phyloP scores from a whole-genome alignment of 768 basidiomycete species.

The Mycena galopus region DNA sequence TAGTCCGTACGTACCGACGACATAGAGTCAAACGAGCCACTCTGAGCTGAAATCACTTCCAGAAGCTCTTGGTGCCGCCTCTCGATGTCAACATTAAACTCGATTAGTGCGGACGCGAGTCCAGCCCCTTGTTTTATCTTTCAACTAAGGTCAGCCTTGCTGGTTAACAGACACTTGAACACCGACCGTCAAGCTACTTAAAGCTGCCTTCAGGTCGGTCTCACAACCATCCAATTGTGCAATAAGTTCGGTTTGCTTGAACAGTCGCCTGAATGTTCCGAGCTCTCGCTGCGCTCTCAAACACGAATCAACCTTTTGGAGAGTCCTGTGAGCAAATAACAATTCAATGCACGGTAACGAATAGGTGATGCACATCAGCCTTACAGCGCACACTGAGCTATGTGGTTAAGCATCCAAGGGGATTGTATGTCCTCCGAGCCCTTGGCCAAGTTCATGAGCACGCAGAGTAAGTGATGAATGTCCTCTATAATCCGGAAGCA shows the following conservation, averaged over 20 bases:
- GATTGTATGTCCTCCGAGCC: background rate
- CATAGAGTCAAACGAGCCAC: background rate
- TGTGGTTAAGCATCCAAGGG: background rate
- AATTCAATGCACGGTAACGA: background rate
- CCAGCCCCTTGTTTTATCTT: slow-evolving; percentile 5
- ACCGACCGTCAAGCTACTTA: background rate
- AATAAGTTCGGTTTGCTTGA: slow-evolving; percentile 11
- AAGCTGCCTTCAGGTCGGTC: background rate
- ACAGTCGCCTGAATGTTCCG: background rate
- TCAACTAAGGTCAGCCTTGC: no score
- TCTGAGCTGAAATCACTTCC: slow-evolving; percentile 9
- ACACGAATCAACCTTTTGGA: background rate
- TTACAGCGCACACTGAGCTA: background rate
- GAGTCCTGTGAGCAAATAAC: background rate
- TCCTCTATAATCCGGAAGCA: slow-evolving; percentile 3
- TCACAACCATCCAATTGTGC: slow-evolving; percentile 1
- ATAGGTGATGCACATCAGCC: background rate
- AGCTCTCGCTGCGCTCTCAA: slow-evolving; percentile 2
- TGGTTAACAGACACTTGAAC: background rate
- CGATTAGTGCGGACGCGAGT: background rate
- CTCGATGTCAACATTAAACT: background rate
- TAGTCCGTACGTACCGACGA: background rate
- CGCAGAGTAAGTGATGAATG: background rate
- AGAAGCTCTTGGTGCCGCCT: slow-evolving; percentile 22
- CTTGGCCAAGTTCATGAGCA: background rate